Conservation (phyloP, 768 basidiomycete species). For the Leucocoprinus sp. region DNA sequence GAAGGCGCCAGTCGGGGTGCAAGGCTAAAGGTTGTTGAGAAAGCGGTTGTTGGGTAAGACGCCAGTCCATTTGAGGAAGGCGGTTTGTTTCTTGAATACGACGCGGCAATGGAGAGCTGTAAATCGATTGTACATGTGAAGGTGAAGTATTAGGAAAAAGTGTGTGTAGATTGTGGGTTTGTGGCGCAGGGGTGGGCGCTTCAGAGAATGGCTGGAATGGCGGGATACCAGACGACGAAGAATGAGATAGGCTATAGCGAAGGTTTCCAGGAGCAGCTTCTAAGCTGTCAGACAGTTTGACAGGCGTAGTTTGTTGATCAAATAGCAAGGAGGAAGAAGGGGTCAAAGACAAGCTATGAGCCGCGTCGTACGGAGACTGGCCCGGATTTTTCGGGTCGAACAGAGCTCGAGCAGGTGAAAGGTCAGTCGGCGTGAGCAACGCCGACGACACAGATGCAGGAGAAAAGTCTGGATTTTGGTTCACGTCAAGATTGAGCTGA, state of each 20-base stretch:
- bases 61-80: slow-evolving; percentile 28
- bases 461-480: slow-evolving; percentile 58
- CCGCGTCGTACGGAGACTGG: slow-evolving; percentile 42
- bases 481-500: slow-evolving; percentile 35
- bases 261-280: slow-evolving; percentile 17
- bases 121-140: slow-evolving; percentile 21
- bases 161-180: slow-evolving; percentile 15
- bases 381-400: slow-evolving; percentile 45
- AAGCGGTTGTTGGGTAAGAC: slow-evolving; percentile 23
- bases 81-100: slow-evolving; percentile 20
- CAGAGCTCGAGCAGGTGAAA: slow-evolving; percentile 52
- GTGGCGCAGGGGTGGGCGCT: slow-evolving; percentile 27
- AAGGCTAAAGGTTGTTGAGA: slow-evolving; percentile 22
- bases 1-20: slow-evolving; percentile 36
- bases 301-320: slow-evolving; percentile 22
- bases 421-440: slow-evolving; percentile 66
- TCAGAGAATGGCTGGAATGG: slow-evolving; percentile 52
- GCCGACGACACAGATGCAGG: slow-evolving; percentile 66
- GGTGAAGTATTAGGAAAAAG: slow-evolving; percentile 19
- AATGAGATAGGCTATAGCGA: slow-evolving; percentile 4
- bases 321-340: slow-evolving; percentile 36
- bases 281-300: slow-evolving; percentile 14
- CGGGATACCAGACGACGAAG: slow-evolving; percentile 15
- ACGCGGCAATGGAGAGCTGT: slow-evolving; percentile 25
- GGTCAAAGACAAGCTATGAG: slow-evolving; percentile 26